Evolutionary conservation across 2,329 filamentous ascomycete genomes (phyloP).

Genomic region (Ceratocystiopsis minuta): DNA sequence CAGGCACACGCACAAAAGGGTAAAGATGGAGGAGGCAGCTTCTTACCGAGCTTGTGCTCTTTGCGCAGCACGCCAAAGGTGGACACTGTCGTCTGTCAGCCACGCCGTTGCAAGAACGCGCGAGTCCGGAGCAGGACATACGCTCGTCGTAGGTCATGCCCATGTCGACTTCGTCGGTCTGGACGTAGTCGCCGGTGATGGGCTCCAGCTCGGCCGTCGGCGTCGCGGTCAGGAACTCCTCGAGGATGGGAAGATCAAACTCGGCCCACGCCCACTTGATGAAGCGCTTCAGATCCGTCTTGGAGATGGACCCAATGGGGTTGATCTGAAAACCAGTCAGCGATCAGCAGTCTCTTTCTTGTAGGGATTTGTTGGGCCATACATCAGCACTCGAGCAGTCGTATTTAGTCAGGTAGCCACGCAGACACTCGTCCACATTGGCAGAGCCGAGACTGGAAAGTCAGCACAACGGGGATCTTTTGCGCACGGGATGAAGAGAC

Average conservation of each 20-base stretch:
- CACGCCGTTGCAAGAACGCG: not conserved
- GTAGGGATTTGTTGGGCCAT: not conserved
- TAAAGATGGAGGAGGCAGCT: not conserved
- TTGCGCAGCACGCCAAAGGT: conserved; percentile 23
- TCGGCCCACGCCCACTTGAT: conserved; percentile 42
- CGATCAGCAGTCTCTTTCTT: no score
- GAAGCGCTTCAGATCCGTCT: conserved; percentile 51
- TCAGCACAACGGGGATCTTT: not conserved
- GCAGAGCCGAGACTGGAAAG: conserved; percentile 8
- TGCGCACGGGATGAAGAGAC: not conserved
- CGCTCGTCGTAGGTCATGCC: conserved; percentile 32
- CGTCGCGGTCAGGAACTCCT: conserved; percentile 44
- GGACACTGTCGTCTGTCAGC: conserved; percentile 6
- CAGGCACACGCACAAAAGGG: not conserved
- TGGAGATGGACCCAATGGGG: conserved; percentile 42
- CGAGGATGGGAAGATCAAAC: conserved; percentile 46
- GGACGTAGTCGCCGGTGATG: conserved; percentile 40
- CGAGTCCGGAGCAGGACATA: not conserved
- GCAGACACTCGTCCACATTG: conserved; percentile 11
- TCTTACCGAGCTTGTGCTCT: conserved; percentile 24
- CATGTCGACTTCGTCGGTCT: conserved; percentile 31
- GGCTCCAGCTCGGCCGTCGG: conserved; percentile 48
- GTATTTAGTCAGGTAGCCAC: conserved; percentile 49
- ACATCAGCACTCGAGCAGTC: conserved; percentile 25
- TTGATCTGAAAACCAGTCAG: conserved; percentile 23